Percentiles rank a stretch among this genome's conserved stretches.
Conservation (phyloP, 257 asterid genomes). For the Rubia yunnanensis region DNA sequence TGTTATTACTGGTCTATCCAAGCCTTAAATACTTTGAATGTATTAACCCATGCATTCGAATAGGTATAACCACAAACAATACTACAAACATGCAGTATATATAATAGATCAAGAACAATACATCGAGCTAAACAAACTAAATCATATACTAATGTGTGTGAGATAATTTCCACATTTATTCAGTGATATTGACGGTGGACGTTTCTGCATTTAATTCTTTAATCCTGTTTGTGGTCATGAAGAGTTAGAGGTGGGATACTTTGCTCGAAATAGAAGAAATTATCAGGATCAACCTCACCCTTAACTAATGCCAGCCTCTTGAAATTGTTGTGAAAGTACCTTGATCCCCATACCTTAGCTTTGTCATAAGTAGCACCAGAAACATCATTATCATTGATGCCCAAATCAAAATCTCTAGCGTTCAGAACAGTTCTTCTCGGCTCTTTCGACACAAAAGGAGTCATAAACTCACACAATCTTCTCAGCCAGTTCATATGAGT, state of each 20-base stretch:
- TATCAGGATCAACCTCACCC: slow-evolving; percentile 42
- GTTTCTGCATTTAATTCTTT: too few species aligned
- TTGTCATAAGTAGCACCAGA: slow-evolving; percentile 20
- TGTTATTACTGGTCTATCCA: too few species aligned
- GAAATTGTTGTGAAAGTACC: slow-evolving; percentile 52
- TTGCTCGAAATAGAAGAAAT: slow-evolving; percentile 48
- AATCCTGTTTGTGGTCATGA: neutral
- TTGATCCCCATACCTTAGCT: slow-evolving; percentile 36
- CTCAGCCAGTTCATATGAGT: slow-evolving; percentile 28
- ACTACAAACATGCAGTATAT: too few species aligned
- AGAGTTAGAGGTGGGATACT: slow-evolving; percentile 33
- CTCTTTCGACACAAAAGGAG: slow-evolving; percentile 40
- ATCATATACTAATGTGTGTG: too few species aligned
- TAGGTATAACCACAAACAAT: too few species aligned
- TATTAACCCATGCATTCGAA: too few species aligned
- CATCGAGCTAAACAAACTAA: too few species aligned
- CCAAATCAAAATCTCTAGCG: slow-evolving; percentile 54
- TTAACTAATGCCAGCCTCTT: slow-evolving; percentile 43
- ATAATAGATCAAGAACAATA: too few species aligned
- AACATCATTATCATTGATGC: slow-evolving; percentile 22
- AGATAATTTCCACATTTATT: too few species aligned
- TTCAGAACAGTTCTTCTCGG: slow-evolving; percentile 53
- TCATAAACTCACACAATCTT: slow-evolving; percentile 34
- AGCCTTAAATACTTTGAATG: too few species aligned
- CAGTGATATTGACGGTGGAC: too few species aligned